Evolutionary conservation across 306 rosid species (phyloP).

Genomic region (Quercus rubra): DNA sequence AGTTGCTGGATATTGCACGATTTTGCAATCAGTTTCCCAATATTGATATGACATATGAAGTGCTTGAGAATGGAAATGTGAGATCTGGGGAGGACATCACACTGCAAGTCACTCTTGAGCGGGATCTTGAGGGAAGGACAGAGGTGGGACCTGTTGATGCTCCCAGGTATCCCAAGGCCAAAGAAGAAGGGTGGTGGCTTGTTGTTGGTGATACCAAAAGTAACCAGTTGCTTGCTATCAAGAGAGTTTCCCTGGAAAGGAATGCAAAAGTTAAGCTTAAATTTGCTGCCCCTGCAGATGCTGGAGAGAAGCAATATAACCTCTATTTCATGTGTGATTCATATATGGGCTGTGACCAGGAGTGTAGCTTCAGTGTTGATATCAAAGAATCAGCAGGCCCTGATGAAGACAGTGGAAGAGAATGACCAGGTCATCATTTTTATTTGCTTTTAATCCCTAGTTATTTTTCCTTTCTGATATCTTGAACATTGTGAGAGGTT

Average conservation of each 20-base stretch:
- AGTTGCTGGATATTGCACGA: constrained; percentile 69
- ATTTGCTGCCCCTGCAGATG: constrained; percentile 67
- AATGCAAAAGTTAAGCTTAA: constrained; percentile 70
- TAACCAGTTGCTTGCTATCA: constrained; percentile 74
- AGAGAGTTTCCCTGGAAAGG: constrained; percentile 68
- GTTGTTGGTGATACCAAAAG: constrained; percentile 75
- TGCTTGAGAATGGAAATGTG: constrained; percentile 51
- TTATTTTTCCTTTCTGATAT: background rate
- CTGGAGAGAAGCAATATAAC: constrained; percentile 61
- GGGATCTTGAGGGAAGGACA: constrained; percentile 70
- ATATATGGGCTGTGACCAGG: constrained; percentile 94
- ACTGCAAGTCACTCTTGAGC: constrained; percentile 65
- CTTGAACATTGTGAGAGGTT: background rate
- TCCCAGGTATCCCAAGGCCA: constrained; percentile 73
- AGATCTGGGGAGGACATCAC: constrained; percentile 63
- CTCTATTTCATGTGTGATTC: constrained; percentile 97
- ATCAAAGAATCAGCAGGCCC: constrained; percentile 50
- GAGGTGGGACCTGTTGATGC: constrained; percentile 75
- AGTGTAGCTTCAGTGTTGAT: constrained; percentile 58
- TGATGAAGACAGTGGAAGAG: constrained; percentile 42
- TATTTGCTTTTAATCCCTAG: background rate
- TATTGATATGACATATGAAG: constrained; percentile 69
- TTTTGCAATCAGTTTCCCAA: constrained; percentile 86
- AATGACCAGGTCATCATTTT: constrained; percentile 10
- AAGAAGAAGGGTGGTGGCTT: constrained; percentile 99